phyloP scores from a whole-genome alignment of 495 filamentous ascomycete species.

The Platismatia glauca region DNA sequence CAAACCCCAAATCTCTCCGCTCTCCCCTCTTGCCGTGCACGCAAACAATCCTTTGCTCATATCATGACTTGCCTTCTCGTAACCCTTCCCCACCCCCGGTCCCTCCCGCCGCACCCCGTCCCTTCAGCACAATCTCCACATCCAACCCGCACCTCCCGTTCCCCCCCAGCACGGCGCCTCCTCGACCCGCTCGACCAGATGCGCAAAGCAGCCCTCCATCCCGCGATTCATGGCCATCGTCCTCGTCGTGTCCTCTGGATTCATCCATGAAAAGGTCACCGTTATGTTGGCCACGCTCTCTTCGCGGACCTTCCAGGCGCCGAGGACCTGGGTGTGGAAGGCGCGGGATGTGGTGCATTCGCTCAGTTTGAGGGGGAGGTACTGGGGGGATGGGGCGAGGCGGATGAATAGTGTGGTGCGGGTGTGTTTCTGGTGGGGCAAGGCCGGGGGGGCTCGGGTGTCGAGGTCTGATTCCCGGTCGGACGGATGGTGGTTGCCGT shows the following conservation, averaged over 20 bases:
- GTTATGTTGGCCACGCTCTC: neutral
- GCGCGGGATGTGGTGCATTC: neutral
- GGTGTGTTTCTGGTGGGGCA: neutral
- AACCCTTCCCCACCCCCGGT: neutral
- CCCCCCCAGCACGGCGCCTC: slow-evolving; percentile 3
- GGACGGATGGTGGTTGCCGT: neutral
- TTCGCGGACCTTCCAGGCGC: neutral
- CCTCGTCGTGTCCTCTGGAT: neutral
- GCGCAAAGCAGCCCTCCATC: slow-evolving; percentile 1
- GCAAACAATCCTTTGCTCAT: too few species aligned
- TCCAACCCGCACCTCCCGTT: slow-evolving; percentile 5
- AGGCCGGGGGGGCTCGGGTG: too few species aligned
- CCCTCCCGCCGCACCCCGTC: too few species aligned
- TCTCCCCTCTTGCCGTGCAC: too few species aligned
- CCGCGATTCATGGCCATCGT: slow-evolving; percentile 7
- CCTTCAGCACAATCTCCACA: slow-evolving; percentile 10
- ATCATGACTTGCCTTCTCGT: neutral
- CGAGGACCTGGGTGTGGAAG: neutral
- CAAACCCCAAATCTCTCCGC: too few species aligned
- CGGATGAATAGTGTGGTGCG: slow-evolving; percentile 1
- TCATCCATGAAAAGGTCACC: slow-evolving; percentile 5
- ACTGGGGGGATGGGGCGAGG: slow-evolving; percentile 3
- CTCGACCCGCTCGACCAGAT: slow-evolving; percentile 7
- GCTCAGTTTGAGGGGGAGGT: slow-evolving; percentile 4
- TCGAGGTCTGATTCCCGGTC: neutral